These are phyloP conservation scores for Grigorovia humatica DNA, from an alignment of 805 yeast genomes.

Conservation along the genomic window DNA sequence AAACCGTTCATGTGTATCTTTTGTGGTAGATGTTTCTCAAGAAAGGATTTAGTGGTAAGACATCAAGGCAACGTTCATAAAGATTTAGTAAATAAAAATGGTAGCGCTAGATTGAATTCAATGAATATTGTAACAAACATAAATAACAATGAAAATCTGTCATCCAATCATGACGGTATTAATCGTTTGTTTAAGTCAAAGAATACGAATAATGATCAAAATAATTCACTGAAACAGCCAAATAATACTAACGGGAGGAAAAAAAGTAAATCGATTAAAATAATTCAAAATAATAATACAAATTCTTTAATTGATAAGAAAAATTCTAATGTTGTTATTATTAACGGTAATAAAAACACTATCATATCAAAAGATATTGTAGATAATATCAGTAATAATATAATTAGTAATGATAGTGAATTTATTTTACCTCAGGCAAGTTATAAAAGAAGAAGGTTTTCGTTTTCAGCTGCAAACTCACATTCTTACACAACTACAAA, in stretches of 20 bases:
- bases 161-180: no score
- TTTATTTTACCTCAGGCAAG: background rate
- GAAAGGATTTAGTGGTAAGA: conserved; percentile 77
- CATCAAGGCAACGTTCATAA: conserved; percentile 89
- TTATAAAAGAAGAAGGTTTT: conserved; percentile 28
- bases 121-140: background rate
- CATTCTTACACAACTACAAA: conserved; percentile 21
- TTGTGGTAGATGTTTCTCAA: conserved; percentile 91
- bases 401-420: background rate
- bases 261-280: background rate
- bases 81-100: background rate
- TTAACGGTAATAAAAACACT: conserved; percentile 16
- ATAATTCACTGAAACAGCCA: no score
- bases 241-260: no score
- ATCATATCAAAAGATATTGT: background rate
- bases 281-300: background rate
- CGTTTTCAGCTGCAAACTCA: conserved; percentile 32
- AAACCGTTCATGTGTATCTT: conserved; percentile 94
- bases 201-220: no score
- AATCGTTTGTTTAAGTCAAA: no score
- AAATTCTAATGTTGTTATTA: background rate
- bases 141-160: background rate
- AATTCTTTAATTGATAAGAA: background rate
- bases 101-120: background rate
- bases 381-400: background rate